Evolutionary conservation across 78 protist genomes (phyloP).

Genomic region (Diacronema lutheri): DNA sequence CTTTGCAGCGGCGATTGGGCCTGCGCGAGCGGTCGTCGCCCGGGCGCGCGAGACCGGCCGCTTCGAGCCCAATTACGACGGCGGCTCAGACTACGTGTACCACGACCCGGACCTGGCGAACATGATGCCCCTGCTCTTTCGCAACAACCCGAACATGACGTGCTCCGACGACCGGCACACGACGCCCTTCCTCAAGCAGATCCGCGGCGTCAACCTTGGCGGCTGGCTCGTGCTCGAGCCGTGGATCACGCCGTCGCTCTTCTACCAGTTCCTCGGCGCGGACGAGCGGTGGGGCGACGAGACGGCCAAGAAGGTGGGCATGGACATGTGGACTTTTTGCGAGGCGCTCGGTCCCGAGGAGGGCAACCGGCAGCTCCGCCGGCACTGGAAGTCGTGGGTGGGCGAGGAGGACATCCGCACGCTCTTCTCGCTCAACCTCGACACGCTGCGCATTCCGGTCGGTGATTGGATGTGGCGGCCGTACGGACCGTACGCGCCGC

Average conservation of each 20-base stretch:
- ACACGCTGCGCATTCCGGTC: background rate
- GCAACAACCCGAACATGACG: too few relatives aligned
- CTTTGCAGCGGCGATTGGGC: background rate
- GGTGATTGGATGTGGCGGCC: background rate
- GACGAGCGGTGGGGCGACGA: background rate
- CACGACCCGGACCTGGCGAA: too few relatives aligned
- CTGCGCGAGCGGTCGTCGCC: background rate
- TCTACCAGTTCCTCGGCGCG: background rate
- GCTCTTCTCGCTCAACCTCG: background rate
- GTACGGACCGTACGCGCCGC: conserved; percentile 6
- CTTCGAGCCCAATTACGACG: too few relatives aligned
- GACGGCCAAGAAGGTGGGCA: background rate
- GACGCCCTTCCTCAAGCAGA: too few relatives aligned
- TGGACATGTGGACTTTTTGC: background rate
- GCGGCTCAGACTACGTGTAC: too few relatives aligned
- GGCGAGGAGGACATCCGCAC: background rate
- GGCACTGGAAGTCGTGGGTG: conserved; percentile 16
- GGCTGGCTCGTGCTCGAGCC: conserved; percentile 26
- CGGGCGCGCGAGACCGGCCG: too few relatives aligned
- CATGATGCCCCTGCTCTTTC: too few relatives aligned
- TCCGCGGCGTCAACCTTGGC: background rate
- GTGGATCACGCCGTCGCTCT: conserved; percentile 18
- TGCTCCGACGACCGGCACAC: too few relatives aligned
- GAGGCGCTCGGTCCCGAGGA: background rate
- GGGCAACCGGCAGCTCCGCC: conserved; percentile 4